Conservation (phyloP, 2,329 filamentous ascomycete genomes). For the Trichoderma polysporum region DNA sequence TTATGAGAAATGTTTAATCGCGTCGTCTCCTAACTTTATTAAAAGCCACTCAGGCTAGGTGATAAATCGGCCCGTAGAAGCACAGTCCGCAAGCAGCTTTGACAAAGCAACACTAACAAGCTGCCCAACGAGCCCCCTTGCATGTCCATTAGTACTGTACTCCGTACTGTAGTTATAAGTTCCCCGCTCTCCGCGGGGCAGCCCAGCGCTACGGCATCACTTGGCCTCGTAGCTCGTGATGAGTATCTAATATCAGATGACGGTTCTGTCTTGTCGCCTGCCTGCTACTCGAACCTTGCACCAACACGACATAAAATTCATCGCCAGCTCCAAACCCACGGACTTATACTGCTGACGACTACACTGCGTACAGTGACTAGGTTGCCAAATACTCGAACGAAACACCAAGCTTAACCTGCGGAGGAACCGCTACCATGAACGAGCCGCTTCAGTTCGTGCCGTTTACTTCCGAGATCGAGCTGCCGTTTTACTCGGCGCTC, state of each 20-base stretch:
- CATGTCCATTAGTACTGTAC: background rate
- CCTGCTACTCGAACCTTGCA: background rate
- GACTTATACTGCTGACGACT: background rate
- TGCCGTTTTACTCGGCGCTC: constrained; percentile 92
- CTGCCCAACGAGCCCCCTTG: background rate
- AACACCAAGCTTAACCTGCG: background rate
- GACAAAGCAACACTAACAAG: background rate
- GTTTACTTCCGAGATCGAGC: constrained; percentile 90
- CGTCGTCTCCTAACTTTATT: background rate
- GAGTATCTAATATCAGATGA: constrained; percentile 27
- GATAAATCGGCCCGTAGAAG: too few species aligned
- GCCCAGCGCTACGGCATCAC: constrained; percentile 23
- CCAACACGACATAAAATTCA: background rate
- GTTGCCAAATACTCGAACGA: background rate
- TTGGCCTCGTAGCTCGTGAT: constrained; percentile 27
- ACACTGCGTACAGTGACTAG: background rate
- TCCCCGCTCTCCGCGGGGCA: constrained; percentile 30
- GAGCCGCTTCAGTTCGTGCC: constrained; percentile 69
- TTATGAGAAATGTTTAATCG: background rate
- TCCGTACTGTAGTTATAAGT: background rate
- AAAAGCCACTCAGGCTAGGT: too few species aligned
- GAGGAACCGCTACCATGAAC: constrained; percentile 45
- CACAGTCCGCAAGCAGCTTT: background rate
- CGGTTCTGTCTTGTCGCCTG: constrained; percentile 16
- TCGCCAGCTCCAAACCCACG: background rate